These are phyloP conservation scores for Castanopsis chinensis DNA, from an alignment of 306 rosid genomes.

Conservation along the genomic window DNA sequence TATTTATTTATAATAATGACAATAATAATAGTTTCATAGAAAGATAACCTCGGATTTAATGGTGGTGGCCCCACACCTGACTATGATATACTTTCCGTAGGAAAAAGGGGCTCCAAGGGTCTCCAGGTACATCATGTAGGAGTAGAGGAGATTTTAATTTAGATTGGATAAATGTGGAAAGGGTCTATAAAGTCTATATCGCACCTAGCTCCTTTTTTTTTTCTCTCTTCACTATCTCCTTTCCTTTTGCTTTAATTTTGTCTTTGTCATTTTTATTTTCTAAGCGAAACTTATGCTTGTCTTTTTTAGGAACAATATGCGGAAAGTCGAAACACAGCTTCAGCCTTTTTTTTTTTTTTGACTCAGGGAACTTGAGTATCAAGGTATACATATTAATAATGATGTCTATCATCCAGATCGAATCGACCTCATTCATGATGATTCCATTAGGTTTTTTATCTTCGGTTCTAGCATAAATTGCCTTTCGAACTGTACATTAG, in stretches of 20 bases:
- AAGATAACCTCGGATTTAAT: constrained; percentile 24
- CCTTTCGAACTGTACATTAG: neutral
- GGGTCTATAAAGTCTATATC: neutral
- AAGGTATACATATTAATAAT: neutral
- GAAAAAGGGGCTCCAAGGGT: constrained; percentile 11
- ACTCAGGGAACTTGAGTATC: neutral
- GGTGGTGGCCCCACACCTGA: constrained; percentile 31
- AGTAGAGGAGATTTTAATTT: constrained; percentile 9
- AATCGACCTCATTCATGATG: neutral
- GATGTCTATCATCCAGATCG: too few species aligned
- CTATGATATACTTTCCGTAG: constrained; percentile 27
- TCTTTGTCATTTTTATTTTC: neutral
- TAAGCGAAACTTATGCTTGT: neutral
- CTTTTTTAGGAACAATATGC: neutral
- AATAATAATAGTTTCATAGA: neutral
- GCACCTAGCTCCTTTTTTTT: neutral
- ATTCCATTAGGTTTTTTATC: too few species aligned
- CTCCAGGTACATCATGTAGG: constrained; percentile 18
- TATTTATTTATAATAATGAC: too few species aligned
- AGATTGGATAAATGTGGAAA: neutral
- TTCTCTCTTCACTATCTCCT: neutral
- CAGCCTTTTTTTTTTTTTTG: too few species aligned
- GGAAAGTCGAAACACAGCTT: too few species aligned
- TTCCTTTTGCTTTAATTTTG: neutral
- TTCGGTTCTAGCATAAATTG: neutral